Base-by-base conservation (phyloP, 2,329 filamentous ascomycete genomes). In the Fusarium austroafricanum region DNA sequence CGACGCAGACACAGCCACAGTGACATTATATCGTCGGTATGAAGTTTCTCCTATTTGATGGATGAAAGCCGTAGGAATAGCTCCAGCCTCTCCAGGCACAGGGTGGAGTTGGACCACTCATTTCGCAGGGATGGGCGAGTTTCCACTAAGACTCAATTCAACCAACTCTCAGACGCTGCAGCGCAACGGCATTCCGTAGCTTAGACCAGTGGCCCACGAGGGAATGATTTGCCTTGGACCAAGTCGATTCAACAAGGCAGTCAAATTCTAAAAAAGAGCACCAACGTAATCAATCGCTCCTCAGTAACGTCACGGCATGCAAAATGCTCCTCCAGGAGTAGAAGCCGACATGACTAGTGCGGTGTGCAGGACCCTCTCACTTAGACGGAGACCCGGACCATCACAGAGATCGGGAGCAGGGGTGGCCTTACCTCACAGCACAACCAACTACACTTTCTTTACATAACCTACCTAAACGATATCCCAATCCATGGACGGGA, bases 401-500 rank as follows among this genome's bases (percentile, higher is more conserved):
- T 52, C 52, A 53, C 12, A 45, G 21, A 67, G 61, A 66, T 66
- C 55, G 51, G 37, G 55, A 50, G 49, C 56, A 55, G 55, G 63
- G 61, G 29, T 28, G 33, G 15, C 29, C 29, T 31, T 31, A 10
- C 20, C 42, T 44, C 8, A 37, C 31, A 20, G 10, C 37, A 65
- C 42, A 39, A 51, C 44, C 46, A 38, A 52, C 44, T 45, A 35
- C 61, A 14, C 20, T 21, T 51, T 51, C 20, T 21, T 51, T 51
- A 29, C 49, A 21, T 51, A 43, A 15, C 49, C 26, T 26, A 59
- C 39, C 35, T 17, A 51, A 42, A 64, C 40, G 56, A 42, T 60
- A 68, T 67, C 66, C 17, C 51, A 45, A 61, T 40, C 58, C 71
- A 66, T 71, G 70, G 55, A 68, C 60, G 65, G 71, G 54, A 73